phyloP scores from a whole-genome alignment of 306 rosid genomes.

The Castanopsis chinensis region DNA sequence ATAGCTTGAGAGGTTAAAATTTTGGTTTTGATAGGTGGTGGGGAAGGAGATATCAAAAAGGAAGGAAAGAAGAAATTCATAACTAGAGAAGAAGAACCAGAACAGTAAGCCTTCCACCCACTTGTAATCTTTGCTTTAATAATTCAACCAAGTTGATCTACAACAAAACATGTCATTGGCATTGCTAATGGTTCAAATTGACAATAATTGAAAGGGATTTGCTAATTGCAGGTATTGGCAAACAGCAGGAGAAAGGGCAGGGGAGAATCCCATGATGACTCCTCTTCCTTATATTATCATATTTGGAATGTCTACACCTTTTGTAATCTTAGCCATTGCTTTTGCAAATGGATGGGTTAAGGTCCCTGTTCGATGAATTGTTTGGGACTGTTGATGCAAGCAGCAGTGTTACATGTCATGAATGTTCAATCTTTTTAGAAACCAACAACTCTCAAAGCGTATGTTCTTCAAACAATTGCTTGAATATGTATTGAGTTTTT shows the following conservation, averaged over 20 bases:
- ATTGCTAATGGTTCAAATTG: not conserved
- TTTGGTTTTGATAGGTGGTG: slow-evolving; percentile 57
- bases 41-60: slow-evolving; percentile 58
- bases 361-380: slow-evolving; percentile 71
- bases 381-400: not conserved
- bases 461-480: not conserved
- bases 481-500: slow-evolving; percentile 6
- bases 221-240: slow-evolving; percentile 77
- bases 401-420: slow-evolving; percentile 16
- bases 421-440: slow-evolving; percentile 13
- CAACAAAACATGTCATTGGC: not conserved
- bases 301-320: slow-evolving; percentile 98
- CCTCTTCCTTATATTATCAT: slow-evolving; percentile 94
- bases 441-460: not conserved
- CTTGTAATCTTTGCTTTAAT: not conserved
- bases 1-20: not conserved
- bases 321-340: slow-evolving; percentile 95
- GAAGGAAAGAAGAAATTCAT: slow-evolving; percentile 81
- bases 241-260: slow-evolving; percentile 94
- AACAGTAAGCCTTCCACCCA: slow-evolving; percentile 52
- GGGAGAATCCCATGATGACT: slow-evolving; percentile 95
- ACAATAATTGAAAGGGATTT: not conserved
- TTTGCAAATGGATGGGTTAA: slow-evolving; percentile 98
- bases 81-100: slow-evolving; percentile 90
- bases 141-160: not conserved